Base-by-base conservation (phyloP, 805 yeast genomes). In the Saccharomycopsis malanga region DNA sequence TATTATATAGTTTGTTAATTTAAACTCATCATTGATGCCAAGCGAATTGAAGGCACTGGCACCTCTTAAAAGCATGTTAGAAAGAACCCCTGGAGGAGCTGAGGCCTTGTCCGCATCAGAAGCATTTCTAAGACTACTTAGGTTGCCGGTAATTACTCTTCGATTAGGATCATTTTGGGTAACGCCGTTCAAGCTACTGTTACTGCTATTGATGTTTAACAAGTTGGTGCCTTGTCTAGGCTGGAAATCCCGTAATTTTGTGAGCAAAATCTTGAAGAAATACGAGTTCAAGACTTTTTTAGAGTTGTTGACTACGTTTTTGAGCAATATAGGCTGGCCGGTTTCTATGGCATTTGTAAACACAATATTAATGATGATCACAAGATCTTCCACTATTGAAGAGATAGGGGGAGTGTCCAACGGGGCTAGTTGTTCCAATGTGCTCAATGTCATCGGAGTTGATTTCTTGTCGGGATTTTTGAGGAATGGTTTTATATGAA, bases 361-460 rank as follows among this genome's bases (percentile, higher is more conserved):
- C 15, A 84, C 72, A 32, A 79, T 76, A 57, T 86, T 83, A 39
- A 89, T 65, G 6, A 88, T 77, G 56, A 87, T 70, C 23, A 87
- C 74, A 29, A 86, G 67, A 60, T 93, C 98, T 57, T 93, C 98
- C 21, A 89, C 78, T 20, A 87, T 80, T 0, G 97, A 87, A 0
- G 94, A 78, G 3, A 83, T 76, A 2, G 89, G 91, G 4, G 81
- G 69, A 25, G 73, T 79, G 35, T 76, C 79, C 2, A 81, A 77
- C 29, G 68, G 59, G 3, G 60, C 38, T 3, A 49, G 34, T n/a
- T 39, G 39, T 17, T 39, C 46, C 22, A 35, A 40, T 15, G 24
- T 42, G 10, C 44, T 32, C 27, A 40, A 34, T 9, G 36, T 32
- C 18, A n/a, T n/a, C 7, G 6, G 9, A 9, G 30, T 27, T 9